Base-by-base conservation (phyloP, 179 eudicot species). In the Gypsophila paniculata region DNA sequence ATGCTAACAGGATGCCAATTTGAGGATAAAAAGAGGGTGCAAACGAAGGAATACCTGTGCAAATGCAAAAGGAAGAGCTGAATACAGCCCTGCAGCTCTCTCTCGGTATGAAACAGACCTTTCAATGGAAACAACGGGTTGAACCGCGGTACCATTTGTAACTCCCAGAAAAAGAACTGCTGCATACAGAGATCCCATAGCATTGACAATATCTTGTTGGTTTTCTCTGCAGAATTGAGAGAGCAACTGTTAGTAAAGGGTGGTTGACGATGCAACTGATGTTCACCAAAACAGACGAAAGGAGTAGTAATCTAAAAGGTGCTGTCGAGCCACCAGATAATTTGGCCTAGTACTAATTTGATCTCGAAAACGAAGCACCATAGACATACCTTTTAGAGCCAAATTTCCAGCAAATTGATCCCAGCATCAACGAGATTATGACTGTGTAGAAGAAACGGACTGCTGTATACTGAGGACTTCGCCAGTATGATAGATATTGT, bases 401-500 rank as follows among this genome's bases (percentile, higher is more conserved):
- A 77, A 83, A 81, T 81, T 77, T 73, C 86, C 86, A 83, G 75
- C 86, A 83, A 36, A 83, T 75, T 71, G 84, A 70, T 19, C 86
- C 86, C 13, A 83, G 82, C 86, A 83, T 83, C 68, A 83, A 42
- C 62, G 86, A 83, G 69, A 83, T 83, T 77, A 83, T 78, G 42
- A 76, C 65, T 18, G 86, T 78, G 74, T 83, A 83, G 84, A 83
- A 83, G 80, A 83, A 81, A 46, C 86, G 84, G 65, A 83, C 86
- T 60, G 86, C 86, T 34, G 86, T 83, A 54, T 80, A 81, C 77
- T 80, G 84, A 49, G 86, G 86, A 78, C 79, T 83, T 61, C 84
- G 70, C 86, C 86, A 83, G 75, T 83, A 83, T 8, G 86, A 80
- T 13, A 83, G 79, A 69, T 83, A 76, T 70, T 78, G 86, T 69